Conservation (phyloP, 306 rosid genomes). For the Quercus berberidifolia region DNA sequence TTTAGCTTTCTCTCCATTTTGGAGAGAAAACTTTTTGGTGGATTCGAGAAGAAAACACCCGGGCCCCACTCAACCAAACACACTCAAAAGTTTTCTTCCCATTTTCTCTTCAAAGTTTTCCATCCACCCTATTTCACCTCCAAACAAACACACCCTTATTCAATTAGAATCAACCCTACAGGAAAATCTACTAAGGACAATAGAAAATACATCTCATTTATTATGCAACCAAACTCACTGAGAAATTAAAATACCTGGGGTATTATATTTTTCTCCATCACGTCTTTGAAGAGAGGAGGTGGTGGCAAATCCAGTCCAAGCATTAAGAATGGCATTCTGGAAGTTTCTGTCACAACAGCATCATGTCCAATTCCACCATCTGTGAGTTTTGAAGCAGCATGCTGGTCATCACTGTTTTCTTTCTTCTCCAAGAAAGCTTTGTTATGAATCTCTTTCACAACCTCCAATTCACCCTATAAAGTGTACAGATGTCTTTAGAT, state of each 20-base stretch:
- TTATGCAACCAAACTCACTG: background rate
- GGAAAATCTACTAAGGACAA: background rate
- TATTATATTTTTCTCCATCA: conserved; percentile 97
- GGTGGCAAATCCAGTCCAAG: conserved; percentile 97
- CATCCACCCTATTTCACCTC: no score
- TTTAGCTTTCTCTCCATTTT: no score
- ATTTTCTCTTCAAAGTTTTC: no score
- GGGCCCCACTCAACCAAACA: no score
- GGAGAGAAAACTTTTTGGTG: no score
- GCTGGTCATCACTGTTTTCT: conserved; percentile 48
- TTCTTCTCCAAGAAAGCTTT: conserved; percentile 53
- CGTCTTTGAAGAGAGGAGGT: conserved; percentile 95
- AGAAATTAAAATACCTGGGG: conserved; percentile 66
- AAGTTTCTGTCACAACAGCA: conserved; percentile 49
- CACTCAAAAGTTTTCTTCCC: no score
- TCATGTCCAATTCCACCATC: conserved; percentile 49
- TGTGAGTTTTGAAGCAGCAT: conserved; percentile 25
- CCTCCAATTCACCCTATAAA: conserved; percentile 91
- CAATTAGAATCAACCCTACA: background rate
- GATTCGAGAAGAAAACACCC: no score
- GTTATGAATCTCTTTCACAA: conserved; percentile 77
- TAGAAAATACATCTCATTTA: background rate
- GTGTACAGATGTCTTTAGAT: conserved; percentile 10
- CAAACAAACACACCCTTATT: background rate
- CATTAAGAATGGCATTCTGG: conserved; percentile 90